Conservation (phyloP, 805 yeast species). For the Starmerella sp. region DNA sequence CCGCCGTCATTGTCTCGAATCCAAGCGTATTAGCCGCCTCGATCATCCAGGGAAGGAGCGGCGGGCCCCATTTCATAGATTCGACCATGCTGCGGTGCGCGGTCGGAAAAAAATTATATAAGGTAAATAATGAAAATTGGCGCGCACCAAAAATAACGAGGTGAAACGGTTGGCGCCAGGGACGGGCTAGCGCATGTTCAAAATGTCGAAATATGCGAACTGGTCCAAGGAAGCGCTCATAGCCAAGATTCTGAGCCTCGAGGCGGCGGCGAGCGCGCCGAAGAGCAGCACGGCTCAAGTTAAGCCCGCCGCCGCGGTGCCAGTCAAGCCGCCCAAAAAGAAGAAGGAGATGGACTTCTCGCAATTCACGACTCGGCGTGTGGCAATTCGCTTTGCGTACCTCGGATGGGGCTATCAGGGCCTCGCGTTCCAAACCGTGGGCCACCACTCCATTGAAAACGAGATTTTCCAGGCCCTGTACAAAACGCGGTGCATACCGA, state of each 20-base stretch:
- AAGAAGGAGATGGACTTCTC: constrained; percentile 52
- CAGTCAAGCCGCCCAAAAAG: constrained; percentile 17
- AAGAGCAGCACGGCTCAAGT: not conserved
- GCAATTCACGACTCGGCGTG: constrained; percentile 49
- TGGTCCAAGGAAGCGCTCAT: constrained; percentile 64
- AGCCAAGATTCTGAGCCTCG: constrained; percentile 45
- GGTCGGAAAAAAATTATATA: constrained; percentile 8
- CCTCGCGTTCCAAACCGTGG: constrained; percentile 67
- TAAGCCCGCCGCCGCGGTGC: not conserved
- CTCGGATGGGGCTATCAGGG: constrained; percentile 92
- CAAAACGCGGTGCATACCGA: constrained; percentile 49
- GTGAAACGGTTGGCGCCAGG: not conserved
- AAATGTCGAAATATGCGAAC: constrained; percentile 10
- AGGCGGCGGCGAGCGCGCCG: constrained; percentile 23
- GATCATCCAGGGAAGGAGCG: constrained; percentile 24
- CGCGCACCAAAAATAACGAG: not conserved
- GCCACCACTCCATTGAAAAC: constrained; percentile 80
- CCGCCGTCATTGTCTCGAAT: constrained; percentile 81
- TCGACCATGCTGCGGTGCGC: constrained; percentile 1
- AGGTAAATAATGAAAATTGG: not conserved
- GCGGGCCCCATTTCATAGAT: constrained; percentile 22
- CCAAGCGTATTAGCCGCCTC: constrained; percentile 69
- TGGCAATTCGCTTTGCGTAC: constrained; percentile 78
- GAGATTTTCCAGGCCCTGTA: constrained; percentile 59
- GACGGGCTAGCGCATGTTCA: constrained; percentile 2